Base-by-base conservation (phyloP, 345 rosid species). In the Aethionema arabicum region DNA sequence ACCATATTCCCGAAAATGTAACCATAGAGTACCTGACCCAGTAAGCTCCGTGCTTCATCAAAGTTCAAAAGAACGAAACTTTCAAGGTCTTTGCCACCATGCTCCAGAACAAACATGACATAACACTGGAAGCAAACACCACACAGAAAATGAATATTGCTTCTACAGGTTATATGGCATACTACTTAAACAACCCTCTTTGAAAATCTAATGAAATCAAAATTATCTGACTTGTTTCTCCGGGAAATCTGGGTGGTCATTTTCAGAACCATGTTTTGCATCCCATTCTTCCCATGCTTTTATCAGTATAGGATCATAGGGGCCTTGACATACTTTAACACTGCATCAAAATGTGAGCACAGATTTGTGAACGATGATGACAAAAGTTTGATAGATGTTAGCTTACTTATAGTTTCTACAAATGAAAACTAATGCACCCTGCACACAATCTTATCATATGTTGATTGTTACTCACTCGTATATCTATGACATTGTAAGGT, bases 231-330 rank as follows among this genome's bases (percentile, higher is more conserved):
- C 90, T 83, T 93, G 99, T 69, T 81, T 82, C 77, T 80, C 90
- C 4, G 90, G 83, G 65, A 93, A 93, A 55, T 56, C 82, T 10
- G 99, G 99, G 69, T 90, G 93, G 72, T 93, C 99, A 76, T 93
- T 93, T 71, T 90, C 92, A 41, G 97, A 87, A 32, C 77, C 77
- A 72, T 85, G 78, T 59, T 80, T 56, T 32, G 82, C 90, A 73
- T 93, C 97, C 99, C 99, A 90, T 16, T 78, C 81, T 79, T 93
- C 99, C 99, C 99, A 93, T 37, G 97, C 95, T 78, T 63, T 77
- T 44, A 85, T 41, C 70, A 93, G 68, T 29, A 81, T 76, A 56
- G 72, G 69, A 64, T 82, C 95, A 76, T 93, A 93, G 41, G 76
- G 74, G 78, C 97, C 96, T 77, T 79, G 85, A 76, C 99, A 93